phyloP scores from a whole-genome alignment of 495 filamentous ascomycete genomes.

The Podospora comata region DNA sequence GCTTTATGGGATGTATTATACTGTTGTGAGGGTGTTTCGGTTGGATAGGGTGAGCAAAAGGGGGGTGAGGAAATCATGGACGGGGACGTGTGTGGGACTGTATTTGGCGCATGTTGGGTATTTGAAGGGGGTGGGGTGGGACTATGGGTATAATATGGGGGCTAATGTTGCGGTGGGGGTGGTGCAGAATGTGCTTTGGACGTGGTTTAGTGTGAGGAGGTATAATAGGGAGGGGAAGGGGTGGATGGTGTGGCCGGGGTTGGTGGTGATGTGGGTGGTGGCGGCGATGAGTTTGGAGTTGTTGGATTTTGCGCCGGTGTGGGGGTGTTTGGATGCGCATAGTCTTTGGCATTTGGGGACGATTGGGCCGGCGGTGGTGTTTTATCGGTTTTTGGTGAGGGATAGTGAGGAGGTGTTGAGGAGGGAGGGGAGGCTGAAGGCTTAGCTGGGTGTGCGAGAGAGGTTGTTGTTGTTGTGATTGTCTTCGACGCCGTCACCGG shows the following conservation, averaged over 20 bases:
- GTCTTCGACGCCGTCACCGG: no score
- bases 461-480: not conserved
- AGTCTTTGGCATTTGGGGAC: constrained; percentile 95
- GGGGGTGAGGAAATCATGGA: constrained; percentile 69
- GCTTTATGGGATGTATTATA: constrained; percentile 84
- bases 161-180: constrained; percentile 84
- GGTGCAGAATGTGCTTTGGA: constrained; percentile 82
- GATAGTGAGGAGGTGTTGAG: not conserved
- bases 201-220: constrained; percentile 69
- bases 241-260: constrained; percentile 88
- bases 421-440: not conserved
- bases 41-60: constrained; percentile 64
- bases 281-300: constrained; percentile 93
- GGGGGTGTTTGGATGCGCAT: constrained; percentile 86
- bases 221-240: constrained; percentile 55
- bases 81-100: constrained; percentile 61
- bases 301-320: constrained; percentile 85
- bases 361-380: constrained; percentile 82
- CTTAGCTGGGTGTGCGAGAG: not conserved
- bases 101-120: constrained; percentile 81
- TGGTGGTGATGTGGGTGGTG: constrained; percentile 90
- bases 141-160: constrained; percentile 96
- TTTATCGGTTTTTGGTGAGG: constrained; percentile 63
- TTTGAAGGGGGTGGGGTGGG: constrained; percentile 80
- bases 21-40: constrained; percentile 75